These are phyloP conservation scores for Andrographis paniculata DNA, from an alignment of 305 asterid species.

Conservation along the genomic window DNA sequence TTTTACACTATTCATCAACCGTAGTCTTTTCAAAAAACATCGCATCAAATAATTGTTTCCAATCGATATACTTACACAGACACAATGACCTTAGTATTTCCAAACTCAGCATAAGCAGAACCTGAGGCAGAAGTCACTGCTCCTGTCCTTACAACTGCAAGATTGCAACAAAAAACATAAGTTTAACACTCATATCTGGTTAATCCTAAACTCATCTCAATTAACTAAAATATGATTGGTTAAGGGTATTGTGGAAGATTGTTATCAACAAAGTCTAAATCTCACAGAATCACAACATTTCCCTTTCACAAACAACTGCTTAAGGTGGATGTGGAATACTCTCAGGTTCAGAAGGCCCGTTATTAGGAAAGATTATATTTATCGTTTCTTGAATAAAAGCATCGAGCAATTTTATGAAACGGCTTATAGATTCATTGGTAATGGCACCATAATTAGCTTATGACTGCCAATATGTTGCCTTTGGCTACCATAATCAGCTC, in stretches of 20 bases:
- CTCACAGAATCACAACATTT: no score
- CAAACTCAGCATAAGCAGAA: conserved; percentile 96
- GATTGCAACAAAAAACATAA: conserved; percentile 8
- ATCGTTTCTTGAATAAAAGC: background rate
- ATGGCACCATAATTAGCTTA: no score
- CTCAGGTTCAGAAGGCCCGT: background rate
- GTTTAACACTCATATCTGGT: background rate
- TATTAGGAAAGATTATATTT: background rate
- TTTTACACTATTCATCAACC: no score
- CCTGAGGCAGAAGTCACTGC: conserved; percentile 94
- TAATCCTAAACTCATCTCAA: conserved; percentile 1
- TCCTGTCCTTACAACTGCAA: conserved; percentile 75
- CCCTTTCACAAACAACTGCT: background rate
- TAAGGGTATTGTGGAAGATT: no score
- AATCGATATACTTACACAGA: conserved; percentile 63
- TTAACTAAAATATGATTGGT: no score
- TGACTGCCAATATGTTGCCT: no score
- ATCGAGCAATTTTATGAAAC: background rate
- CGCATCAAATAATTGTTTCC: background rate
- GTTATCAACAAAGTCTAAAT: no score
- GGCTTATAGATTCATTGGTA: background rate
- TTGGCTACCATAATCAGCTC: no score
- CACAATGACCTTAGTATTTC: conserved; percentile 90
- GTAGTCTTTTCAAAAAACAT: background rate
- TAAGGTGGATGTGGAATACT: background rate